Conservation (phyloP, 192 early-diverging fungal species). For the Endogone sp. region DNA sequence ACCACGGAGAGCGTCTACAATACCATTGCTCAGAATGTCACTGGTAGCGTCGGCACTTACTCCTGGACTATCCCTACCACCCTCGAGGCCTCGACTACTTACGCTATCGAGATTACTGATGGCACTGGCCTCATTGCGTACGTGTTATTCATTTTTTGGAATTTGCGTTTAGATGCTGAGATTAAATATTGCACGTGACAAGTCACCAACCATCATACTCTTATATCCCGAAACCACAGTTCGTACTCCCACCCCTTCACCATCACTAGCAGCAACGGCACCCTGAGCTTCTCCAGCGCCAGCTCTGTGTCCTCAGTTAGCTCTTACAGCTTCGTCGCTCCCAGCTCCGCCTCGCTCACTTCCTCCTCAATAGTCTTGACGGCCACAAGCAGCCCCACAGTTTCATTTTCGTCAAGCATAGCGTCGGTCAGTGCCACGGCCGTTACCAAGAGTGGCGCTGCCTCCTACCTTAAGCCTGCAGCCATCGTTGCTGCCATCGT, state of each 20-base stretch:
- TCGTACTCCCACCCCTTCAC: constrained; percentile 6
- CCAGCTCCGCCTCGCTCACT: not conserved
- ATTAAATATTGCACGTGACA: not conserved
- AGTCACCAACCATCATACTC: not conserved
- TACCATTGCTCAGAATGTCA: constrained; percentile 3
- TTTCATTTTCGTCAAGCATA: not conserved
- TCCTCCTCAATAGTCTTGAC: not conserved
- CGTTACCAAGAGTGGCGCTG: not conserved
- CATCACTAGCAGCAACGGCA: not conserved
- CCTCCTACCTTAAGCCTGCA: not conserved
- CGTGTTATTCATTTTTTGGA: not conserved
- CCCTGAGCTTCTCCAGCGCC: constrained; percentile 1
- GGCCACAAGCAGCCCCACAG: not conserved
- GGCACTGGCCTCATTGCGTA: not conserved
- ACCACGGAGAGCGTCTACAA: not conserved
- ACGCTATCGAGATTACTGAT: constrained; percentile 1
- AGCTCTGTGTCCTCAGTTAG: not conserved
- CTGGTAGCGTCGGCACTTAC: constrained; percentile 4
- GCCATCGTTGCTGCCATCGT: not conserved
- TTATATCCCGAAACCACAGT: not conserved
- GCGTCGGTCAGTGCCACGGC: not conserved
- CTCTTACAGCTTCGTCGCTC: not conserved
- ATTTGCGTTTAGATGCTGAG: not conserved
- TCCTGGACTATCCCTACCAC: constrained; percentile 11
- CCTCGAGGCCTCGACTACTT: constrained; percentile 2